Evolutionary conservation across 768 basidiomycete genomes (phyloP).

Genomic region (Pholiota microspora): DNA sequence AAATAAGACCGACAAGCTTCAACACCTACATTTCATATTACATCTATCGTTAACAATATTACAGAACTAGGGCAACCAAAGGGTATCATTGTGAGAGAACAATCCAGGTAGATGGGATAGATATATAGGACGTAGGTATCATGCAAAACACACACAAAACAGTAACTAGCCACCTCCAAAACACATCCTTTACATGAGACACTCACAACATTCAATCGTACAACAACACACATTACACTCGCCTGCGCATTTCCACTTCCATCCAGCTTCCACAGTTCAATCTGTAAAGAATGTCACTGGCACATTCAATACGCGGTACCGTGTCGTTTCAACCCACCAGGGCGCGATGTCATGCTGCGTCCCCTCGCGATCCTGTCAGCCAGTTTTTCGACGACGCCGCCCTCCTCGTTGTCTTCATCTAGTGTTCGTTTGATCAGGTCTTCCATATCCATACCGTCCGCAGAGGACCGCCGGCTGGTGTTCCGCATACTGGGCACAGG

Average conservation of each 20-base stretch:
- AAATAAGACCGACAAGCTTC: too few relatives aligned
- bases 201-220: neutral
- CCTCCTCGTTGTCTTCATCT: constrained; percentile 55
- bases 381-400: constrained; percentile 53
- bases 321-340: constrained; percentile 58
- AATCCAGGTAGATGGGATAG: constrained; percentile 1
- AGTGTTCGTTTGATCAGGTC: constrained; percentile 59
- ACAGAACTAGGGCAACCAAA: too few relatives aligned
- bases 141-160: constrained; percentile 6
- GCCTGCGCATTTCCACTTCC: neutral
- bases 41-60: too few relatives aligned
- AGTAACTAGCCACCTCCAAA: neutral
- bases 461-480: constrained; percentile 35
- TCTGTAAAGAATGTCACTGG: neutral
- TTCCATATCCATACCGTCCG: constrained; percentile 58
- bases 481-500: constrained; percentile 59
- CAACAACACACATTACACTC: too few relatives aligned
- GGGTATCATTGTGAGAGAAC: neutral
- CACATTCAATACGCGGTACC: constrained; percentile 37
- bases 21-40: too few relatives aligned
- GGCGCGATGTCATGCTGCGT: constrained; percentile 41
- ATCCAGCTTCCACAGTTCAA: neutral
- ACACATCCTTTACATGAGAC: neutral
- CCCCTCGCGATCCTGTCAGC: constrained; percentile 63
- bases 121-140: constrained; percentile 7